Percentiles rank a stretch among this genome's conserved stretches.
phyloP scores from a whole-genome alignment of 805 yeast species.

The Yamadazyma sp. region DNA sequence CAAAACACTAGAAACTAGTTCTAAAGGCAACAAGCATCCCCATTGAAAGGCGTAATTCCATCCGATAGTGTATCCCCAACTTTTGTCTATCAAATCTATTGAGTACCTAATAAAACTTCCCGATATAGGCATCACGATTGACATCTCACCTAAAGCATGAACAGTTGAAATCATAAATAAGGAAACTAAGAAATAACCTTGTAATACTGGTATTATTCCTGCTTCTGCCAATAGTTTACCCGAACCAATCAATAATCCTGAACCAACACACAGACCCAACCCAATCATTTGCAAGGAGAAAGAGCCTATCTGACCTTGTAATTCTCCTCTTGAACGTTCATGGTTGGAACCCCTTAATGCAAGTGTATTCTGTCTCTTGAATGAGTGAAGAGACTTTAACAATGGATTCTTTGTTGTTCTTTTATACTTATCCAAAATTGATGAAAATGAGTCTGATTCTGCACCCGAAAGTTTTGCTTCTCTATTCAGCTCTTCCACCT shows the following conservation, averaged over 20 bases:
- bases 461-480: no score
- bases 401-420: no score
- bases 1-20: conserved; percentile 68
- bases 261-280: conserved; percentile 76
- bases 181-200: conserved; percentile 65
- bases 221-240: conserved; percentile 51
- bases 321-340: not conserved
- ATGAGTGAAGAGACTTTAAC: no score
- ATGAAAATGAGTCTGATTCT: no score
- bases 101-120: conserved; percentile 69
- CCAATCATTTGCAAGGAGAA: conserved; percentile 51
- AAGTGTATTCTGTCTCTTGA: no score
- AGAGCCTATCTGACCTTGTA: not conserved
- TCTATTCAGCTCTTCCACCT: no score
- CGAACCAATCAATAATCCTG: conserved; percentile 70
- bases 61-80: conserved; percentile 69
- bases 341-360: not conserved
- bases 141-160: conserved; percentile 78
- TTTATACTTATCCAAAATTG: no score
- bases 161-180: conserved; percentile 61
- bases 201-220: conserved; percentile 67
- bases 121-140: conserved; percentile 69
- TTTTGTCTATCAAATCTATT: conserved; percentile 60
- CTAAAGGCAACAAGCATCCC: conserved; percentile 73
- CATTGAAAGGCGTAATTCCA: conserved; percentile 76